Conservation (phyloP, 306 rosid species). For the Trichosanthes cucumerina region DNA sequence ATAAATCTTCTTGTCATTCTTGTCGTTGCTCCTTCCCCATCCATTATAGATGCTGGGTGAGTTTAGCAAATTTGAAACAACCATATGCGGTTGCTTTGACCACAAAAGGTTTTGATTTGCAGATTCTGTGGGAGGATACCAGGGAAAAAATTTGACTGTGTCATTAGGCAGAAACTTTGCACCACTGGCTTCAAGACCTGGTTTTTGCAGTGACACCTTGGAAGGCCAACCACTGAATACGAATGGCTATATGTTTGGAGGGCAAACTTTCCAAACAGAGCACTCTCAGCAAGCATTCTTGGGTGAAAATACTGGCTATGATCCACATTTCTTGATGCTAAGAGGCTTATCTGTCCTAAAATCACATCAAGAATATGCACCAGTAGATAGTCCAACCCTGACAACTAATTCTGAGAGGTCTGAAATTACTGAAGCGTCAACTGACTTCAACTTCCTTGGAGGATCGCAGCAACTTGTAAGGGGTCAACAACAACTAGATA, state of each 20-base stretch:
- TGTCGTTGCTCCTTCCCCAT: not conserved
- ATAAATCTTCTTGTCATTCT: not conserved
- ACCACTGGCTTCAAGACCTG: slow-evolving; percentile 23
- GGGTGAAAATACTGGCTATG: slow-evolving; percentile 26
- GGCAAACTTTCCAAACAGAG: slow-evolving; percentile 20
- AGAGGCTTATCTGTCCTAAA: slow-evolving; percentile 20
- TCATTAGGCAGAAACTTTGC: slow-evolving; percentile 18
- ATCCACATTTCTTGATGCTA: slow-evolving; percentile 22
- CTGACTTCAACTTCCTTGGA: slow-evolving; percentile 35
- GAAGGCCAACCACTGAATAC: slow-evolving; percentile 16
- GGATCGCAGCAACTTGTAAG: slow-evolving; percentile 31
- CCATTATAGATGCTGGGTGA: not conserved
- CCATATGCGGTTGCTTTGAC: slow-evolving; percentile 5
- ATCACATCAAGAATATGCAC: slow-evolving; percentile 40
- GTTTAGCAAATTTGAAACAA: not conserved
- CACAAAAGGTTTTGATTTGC: slow-evolving; percentile 10
- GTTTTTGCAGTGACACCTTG: slow-evolving; percentile 12
- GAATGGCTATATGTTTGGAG: slow-evolving; percentile 37
- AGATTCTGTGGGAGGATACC: slow-evolving; percentile 28
- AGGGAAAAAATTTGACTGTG: slow-evolving; percentile 8
- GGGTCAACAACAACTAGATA: slow-evolving; percentile 27
- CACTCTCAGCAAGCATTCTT: slow-evolving; percentile 19
- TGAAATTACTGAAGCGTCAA: slow-evolving; percentile 41
- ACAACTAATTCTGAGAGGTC: slow-evolving; percentile 55
- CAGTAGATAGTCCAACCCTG: slow-evolving; percentile 48